Base-by-base conservation (phyloP, 768 basidiomycete species). In the Solioccasus polychromus region DNA sequence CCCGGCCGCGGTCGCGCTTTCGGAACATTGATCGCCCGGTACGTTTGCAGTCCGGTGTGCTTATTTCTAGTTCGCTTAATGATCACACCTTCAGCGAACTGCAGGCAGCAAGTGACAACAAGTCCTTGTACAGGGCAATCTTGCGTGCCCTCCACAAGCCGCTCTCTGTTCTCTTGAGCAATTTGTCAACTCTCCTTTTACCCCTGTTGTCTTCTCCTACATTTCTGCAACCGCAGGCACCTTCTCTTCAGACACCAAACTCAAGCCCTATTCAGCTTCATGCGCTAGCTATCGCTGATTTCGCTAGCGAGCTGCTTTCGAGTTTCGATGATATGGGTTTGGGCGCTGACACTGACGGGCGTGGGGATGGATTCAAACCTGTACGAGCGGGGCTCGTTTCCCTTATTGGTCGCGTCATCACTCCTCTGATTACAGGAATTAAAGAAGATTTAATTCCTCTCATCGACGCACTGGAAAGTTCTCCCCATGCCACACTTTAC, bases 91-190 rank as follows among this genome's bases (percentile, higher is more conserved):
- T 32, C 57, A 91, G 88, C 36, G 89, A 90, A 62, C 70, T 91
- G 22, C 77, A 78, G 48, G 78, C 83, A 15, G 75, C 80, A 24
- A 75, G 71, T 35, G 80, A 79, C 40, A 85, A 83, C 52, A 69
- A 71, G 1, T 81, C 88, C 56, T 67, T 91, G 15, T 71, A 80
- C 55, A 77, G 78, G 47, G 87, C 88, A 22, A 78, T 88, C 44
- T 59, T 89, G 31, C 80, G 89, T 42, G 78, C 79, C 26, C 73
- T 91, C 23, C 88, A 88, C 45, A 80, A 83, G 42, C 88, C 87
- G 8, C 68, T 92, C 6, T 87, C 88, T 7, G 86, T 90, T 20
- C 61, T 91, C 31, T 69, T 86, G 53, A 80, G 72, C 52, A 85
- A 85, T 58, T 62, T 91, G 28, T 88, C 85, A 12, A 73, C 79